phyloP scores from a whole-genome alignment of 495 filamentous ascomycete species.

The Penicillium angulare region DNA sequence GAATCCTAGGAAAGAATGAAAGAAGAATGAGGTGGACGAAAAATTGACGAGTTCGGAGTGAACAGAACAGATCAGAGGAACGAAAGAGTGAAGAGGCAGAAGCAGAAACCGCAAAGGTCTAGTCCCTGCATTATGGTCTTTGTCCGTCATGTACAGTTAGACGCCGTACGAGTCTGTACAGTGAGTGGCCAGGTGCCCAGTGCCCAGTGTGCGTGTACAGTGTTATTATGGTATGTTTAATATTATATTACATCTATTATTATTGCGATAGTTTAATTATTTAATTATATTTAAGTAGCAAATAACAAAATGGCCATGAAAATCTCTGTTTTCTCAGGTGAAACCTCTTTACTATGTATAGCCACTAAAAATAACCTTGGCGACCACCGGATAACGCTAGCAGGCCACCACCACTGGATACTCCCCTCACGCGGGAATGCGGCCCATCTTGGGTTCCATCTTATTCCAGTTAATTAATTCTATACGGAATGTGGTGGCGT shows the following conservation, averaged over 20 bases:
- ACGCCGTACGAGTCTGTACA: no score
- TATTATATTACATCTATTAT: no score
- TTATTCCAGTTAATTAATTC: not conserved
- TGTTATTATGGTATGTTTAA: no score
- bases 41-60: not conserved
- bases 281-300: not conserved
- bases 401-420: not conserved
- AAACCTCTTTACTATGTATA: conserved; percentile 28
- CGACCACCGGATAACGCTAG: not conserved
- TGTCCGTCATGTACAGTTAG: no score
- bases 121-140: conserved; percentile 14
- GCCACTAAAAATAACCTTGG: conserved; percentile 30
- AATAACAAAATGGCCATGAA: not conserved
- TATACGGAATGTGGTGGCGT: conserved; percentile 2
- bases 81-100: not conserved
- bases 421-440: not conserved
- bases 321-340: conserved; percentile 7
- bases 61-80: not conserved
- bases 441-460: not conserved
- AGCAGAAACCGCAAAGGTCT: not conserved
- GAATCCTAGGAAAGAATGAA: not conserved
- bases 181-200: no score
- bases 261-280: no score
- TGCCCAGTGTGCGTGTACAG: no score
- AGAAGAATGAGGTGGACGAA: not conserved